Percentiles rank a stretch among this genome's conserved stretches.
Conservation (phyloP, 225 moss, liverwort and hornwort genomes). For the Bryoerythrophyllum caledonicum region DNA sequence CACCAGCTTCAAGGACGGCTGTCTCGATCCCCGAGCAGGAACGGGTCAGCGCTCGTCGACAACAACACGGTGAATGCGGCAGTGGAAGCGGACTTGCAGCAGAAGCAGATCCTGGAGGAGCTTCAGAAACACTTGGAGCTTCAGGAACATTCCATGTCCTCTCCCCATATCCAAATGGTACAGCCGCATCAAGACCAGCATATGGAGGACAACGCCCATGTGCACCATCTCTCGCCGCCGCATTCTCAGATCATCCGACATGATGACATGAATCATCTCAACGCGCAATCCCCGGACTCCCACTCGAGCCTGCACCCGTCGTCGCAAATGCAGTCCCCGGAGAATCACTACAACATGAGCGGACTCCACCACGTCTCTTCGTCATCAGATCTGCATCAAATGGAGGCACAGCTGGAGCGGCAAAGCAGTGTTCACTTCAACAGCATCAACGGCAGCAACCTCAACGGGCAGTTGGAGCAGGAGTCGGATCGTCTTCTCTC, state of each 20-base stretch:
- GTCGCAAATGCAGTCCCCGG: constrained; percentile 50
- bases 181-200: constrained; percentile 65
- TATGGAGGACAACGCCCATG: constrained; percentile 45
- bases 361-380: constrained; percentile 44
- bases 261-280: constrained; percentile 43
- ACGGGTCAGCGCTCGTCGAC: constrained; percentile 44
- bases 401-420: constrained; percentile 59
- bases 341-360: constrained; percentile 47
- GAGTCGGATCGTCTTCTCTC: constrained; percentile 74
- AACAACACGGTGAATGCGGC: constrained; percentile 35
- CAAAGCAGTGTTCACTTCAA: constrained; percentile 53
- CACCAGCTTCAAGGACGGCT: constrained; percentile 58
- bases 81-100: constrained; percentile 48
- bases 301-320: constrained; percentile 50
- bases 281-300: constrained; percentile 46
- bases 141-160: constrained; percentile 47
- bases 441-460: constrained; percentile 18
- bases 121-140: constrained; percentile 74
- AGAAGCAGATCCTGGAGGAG: constrained; percentile 55
- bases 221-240: constrained; percentile 43
- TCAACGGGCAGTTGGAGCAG: constrained; percentile 54
- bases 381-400: constrained; percentile 45
- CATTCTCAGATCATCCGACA: constrained; percentile 46
- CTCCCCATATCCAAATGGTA: constrained; percentile 33
- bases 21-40: constrained; percentile 63